Conservation (phyloP, 495 filamentous ascomycete genomes). For the Neurospora intermedia region DNA sequence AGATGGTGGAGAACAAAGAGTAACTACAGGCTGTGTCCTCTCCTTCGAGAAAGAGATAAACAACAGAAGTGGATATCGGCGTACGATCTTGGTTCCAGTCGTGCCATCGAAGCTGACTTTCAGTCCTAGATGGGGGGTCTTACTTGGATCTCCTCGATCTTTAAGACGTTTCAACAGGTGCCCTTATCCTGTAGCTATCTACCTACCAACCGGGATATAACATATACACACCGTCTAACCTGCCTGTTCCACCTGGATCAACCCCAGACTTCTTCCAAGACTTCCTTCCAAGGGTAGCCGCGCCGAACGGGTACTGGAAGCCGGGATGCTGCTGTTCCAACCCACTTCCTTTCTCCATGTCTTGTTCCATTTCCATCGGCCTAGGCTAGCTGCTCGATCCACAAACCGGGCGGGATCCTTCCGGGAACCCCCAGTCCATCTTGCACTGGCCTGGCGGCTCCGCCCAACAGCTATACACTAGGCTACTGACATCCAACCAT, state of each 20-base stretch:
- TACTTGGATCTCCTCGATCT: neutral
- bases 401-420: neutral
- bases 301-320: neutral
- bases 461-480: neutral
- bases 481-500: neutral
- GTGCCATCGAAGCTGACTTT: neutral
- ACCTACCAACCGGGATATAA: neutral
- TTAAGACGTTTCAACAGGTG: neutral
- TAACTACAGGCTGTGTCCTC: neutral
- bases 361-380: neutral
- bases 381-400: neutral
- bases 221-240: neutral
- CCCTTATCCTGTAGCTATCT: neutral
- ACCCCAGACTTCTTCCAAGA: neutral
- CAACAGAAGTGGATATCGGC: neutral
- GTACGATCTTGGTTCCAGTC: neutral
- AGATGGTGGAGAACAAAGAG: neutral
- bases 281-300: neutral
- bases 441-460: neutral
- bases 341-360: neutral
- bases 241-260: neutral
- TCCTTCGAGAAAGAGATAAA: neutral
- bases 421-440: neutral
- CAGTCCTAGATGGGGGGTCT: neutral
- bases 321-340: neutral